Evolutionary conservation across 192 early-diverging fungal species (phyloP), one percentile per base, ranked within the genome.

Genomic region (Diversispora eburnea): DNA sequence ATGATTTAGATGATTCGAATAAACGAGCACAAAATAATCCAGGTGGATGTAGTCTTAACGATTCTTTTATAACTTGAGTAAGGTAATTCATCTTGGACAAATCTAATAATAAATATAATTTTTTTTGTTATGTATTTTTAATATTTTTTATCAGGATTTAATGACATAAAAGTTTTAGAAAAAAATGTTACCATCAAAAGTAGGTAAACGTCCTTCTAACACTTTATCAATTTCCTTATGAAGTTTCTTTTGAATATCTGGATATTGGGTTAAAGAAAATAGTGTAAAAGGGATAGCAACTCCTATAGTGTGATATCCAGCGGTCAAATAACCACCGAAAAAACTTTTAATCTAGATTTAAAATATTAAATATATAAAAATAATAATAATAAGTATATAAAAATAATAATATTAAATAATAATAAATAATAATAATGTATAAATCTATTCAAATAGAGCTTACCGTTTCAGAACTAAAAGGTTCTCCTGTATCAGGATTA

Each of bases 31-130:
- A 33, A 33, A 68, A 68, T n/a, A 12, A 17, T 39, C 3, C 47
- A 6, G 48, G 48, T 10, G 49, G 0, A 54, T 68, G 10, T 8
- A 68, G 4, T 33, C 67, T 19, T 15, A 68, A 22, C 8, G 67
- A 13, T 68, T 68, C 67, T 20, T 68, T 68, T 25, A 68, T 43
- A 5, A 68, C 46, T 68, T 48, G 51, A 51, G 46, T 68, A 12
- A 68, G 47, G 52, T 51, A 68, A 15, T 68, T 48, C 46, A 68
- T 48, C 1, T 68, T 33, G 20, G 67, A 49, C 20, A 68, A 43
- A 25, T 68, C 67, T 51, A 8, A 42, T n/a, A 17, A 3, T 33
- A 33, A 33, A 33, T 33, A 43, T 54, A 17, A 19, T 4, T 8
- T 17, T 17, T 8, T 42, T 63, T 63, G 42, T 1, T 43, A 43